Evolutionary conservation across 2,329 filamentous ascomycete species (phyloP), one percentile per base, ranked within the genome.

Genomic region (Plectosphaerella sp.): DNA sequence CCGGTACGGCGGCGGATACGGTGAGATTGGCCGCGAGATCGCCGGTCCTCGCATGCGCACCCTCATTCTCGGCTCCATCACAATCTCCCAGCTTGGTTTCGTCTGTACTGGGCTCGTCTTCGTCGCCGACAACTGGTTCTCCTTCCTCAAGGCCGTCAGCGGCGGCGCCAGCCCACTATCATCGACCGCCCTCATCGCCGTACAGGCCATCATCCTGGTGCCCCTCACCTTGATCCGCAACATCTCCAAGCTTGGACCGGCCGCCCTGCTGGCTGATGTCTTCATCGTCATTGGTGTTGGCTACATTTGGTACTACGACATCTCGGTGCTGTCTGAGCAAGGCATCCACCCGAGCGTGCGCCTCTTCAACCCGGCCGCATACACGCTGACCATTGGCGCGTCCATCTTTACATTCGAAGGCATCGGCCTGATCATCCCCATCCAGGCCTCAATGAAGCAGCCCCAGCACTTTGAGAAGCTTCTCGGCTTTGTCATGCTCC

Each of bases 381-480:
- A 86, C 64, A 86, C 87, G 0, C 72, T 90, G 50, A 90, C 86
- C 24, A 79, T 91, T 47, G 87, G 87, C 49, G 82, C 85, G 2
- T 83, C 86, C 37, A 89, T 91, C 67, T 99, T 99, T 73, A 97
- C 94, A 0, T 99, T 97, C 65, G 94, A 99, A 67, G 94, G 94
- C 25, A 95, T 99, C 55, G 95, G 94, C 12, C 83, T 99, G 47
- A 95, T 99, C 69, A 97, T 99, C 57, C 94, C 95, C 0, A 97
- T 99, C 54, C 95, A 99, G 70, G 92, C 95, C 64, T 95, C 92
- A 20, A 99, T 99, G 87, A 81, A 80, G 60, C 74, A 84, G 53
- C 87, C 87, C 0, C 74, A 88, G 56, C 77, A 83, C 16, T 91
- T 91, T 60, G 77, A 81, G 59, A 74, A 73, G 52, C 76, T 91